Percentiles rank a stretch among this genome's conserved stretches.
phyloP scores from a whole-genome alignment of 768 basidiomycete species.

The Pisolithus orientalis region DNA sequence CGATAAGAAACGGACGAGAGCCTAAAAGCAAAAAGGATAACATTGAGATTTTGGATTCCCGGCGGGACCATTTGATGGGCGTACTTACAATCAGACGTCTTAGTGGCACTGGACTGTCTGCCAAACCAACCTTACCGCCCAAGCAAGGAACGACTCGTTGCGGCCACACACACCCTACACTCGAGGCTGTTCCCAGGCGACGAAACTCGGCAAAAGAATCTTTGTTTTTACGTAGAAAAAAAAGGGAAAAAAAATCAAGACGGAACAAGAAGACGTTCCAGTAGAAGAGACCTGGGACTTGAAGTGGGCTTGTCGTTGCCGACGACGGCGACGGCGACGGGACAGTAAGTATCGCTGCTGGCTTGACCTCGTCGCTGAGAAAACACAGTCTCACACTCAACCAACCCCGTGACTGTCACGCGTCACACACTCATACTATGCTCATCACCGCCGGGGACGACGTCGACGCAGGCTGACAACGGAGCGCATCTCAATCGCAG shows the following conservation, averaged over 20 bases:
- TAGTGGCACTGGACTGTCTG: constrained; percentile 7
- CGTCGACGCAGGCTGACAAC: neutral
- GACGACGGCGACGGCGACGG: constrained; percentile 1
- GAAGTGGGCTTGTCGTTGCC: neutral
- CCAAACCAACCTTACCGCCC: constrained; percentile 1
- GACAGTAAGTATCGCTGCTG: neutral
- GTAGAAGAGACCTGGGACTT: neutral
- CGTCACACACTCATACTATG: constrained; percentile 16
- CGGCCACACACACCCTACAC: constrained; percentile 2
- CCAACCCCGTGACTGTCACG: constrained; percentile 21
- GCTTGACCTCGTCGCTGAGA: constrained; percentile 1
- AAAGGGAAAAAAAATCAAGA: neutral
- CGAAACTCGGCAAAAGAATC: constrained; percentile 5
- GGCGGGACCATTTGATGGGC: constrained; percentile 3
- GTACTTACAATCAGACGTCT: constrained; percentile 3
- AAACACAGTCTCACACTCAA: constrained; percentile 1
- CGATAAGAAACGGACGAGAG: constrained; percentile 7
- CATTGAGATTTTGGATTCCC: constrained; percentile 9
- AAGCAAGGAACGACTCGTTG: constrained; percentile 11
- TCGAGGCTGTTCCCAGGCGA: constrained; percentile 20
- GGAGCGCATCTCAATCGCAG: neutral
- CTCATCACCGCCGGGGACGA: neutral
- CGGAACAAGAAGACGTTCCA: neutral
- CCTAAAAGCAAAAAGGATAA: constrained; percentile 7
- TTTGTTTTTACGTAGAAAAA: neutral